phyloP scores from a whole-genome alignment of 768 basidiomycete genomes.

The Ramaria rubella region DNA sequence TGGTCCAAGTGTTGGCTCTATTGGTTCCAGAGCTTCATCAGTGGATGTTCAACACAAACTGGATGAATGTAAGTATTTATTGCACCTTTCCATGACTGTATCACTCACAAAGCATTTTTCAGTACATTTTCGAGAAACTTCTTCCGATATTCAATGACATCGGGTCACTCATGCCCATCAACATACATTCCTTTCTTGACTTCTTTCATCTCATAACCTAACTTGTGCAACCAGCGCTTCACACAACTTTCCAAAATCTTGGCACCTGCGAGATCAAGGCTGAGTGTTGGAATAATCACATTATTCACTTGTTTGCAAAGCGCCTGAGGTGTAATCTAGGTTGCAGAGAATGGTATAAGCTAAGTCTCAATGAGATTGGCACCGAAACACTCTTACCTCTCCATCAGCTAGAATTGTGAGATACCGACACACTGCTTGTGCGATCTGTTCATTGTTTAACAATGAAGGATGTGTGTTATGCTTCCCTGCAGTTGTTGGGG shows the following conservation, averaged over 20 bases:
- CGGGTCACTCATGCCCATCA: too few species aligned
- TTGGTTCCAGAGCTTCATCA: neutral
- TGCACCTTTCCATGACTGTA: neutral
- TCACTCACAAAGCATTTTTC: neutral
- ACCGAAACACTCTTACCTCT: neutral
- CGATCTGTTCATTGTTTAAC: slow-evolving; percentile 6
- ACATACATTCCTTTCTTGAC: too few species aligned
- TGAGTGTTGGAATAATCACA: slow-evolving; percentile 6
- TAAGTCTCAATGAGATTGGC: neutral
- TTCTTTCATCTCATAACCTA: neutral
- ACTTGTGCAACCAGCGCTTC: neutral
- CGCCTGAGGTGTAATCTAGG: neutral
- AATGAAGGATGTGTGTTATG: slow-evolving; percentile 1
- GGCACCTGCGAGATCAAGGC: neutral
- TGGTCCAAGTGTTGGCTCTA: neutral
- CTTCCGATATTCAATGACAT: too few species aligned
- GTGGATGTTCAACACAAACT: neutral
- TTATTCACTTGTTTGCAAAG: slow-evolving; percentile 9
- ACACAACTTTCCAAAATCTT: neutral
- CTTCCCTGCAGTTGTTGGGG: neutral
- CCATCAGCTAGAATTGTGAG: slow-evolving; percentile 6
- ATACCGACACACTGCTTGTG: slow-evolving; percentile 5
- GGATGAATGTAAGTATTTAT: neutral
- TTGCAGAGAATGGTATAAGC: neutral
- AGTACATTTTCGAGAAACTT: too few species aligned